Percentiles rank a stretch among this genome's conserved stretches.
Conservation (phyloP, 192 early-diverging fungal species). For the Linnemannia exigua region DNA sequence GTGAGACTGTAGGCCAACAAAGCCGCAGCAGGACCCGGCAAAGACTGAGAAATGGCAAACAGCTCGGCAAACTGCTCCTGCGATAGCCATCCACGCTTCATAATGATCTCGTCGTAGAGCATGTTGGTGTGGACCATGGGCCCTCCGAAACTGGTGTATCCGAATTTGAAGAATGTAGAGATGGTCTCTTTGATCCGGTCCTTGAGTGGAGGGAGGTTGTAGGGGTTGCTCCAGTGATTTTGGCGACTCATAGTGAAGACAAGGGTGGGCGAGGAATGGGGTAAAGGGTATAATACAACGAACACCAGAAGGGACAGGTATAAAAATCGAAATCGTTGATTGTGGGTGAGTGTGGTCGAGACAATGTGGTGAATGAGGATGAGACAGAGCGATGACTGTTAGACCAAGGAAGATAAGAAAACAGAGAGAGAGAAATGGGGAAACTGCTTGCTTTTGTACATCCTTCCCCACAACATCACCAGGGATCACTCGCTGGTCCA, state of each 20-base stretch:
- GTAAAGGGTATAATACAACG: not conserved
- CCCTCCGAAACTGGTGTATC: conserved; percentile 70
- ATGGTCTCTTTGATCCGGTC: conserved; percentile 18
- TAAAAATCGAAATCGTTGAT: no score
- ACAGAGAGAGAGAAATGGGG: not conserved
- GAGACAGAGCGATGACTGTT: not conserved
- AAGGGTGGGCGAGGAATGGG: not conserved
- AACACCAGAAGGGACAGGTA: no score
- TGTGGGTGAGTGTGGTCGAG: not conserved
- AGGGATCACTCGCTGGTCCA: not conserved
- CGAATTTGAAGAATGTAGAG: conserved; percentile 58
- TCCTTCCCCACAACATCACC: not conserved
- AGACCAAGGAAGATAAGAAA: not conserved
- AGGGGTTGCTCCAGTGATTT: not conserved
- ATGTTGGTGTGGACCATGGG: conserved; percentile 67
- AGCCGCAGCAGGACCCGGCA: conserved; percentile 68
- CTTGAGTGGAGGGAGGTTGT: not conserved
- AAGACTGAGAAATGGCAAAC: conserved; percentile 68
- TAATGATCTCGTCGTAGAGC: conserved; percentile 65
- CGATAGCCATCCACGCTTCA: conserved; percentile 60
- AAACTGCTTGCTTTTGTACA: not conserved
- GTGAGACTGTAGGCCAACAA: conserved; percentile 62
- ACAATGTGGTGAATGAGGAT: not conserved
- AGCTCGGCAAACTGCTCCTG: conserved; percentile 69
- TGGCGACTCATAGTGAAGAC: not conserved